A percentile compares a stretch with the other conserved stretches of the same genome.
Conservation (phyloP, 257 asterid species). For the Solanum chiquidenum region DNA sequence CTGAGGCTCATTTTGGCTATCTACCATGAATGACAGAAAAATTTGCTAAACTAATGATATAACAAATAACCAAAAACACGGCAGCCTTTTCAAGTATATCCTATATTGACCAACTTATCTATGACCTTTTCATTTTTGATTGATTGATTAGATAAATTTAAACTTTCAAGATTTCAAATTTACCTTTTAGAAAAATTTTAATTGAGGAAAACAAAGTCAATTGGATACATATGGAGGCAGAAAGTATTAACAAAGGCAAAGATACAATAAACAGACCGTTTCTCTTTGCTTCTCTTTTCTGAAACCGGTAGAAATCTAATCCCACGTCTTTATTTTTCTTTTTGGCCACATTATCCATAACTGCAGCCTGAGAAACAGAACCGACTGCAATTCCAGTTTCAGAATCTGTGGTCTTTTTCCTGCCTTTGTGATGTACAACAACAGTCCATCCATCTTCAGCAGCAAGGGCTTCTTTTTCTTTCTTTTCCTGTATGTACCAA, state of each 20-base stretch:
- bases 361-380: conserved; percentile 86
- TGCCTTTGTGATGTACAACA: conserved; percentile 84
- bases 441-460: conserved; percentile 98
- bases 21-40: neutral
- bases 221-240: neutral
- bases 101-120: neutral
- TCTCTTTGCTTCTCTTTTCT: conserved; percentile 77
- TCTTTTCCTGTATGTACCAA: conserved; percentile 48
- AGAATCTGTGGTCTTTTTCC: conserved; percentile 81
- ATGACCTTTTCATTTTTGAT: neutral
- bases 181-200: neutral
- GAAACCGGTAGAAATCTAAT: conserved; percentile 73
- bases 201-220: neutral
- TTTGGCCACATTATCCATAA: conserved; percentile 49
- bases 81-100: neutral
- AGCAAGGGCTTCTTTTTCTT: conserved; percentile 62
- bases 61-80: neutral
- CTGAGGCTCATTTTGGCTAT: neutral
- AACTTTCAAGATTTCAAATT: neutral
- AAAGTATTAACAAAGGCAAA: neutral
- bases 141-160: neutral
- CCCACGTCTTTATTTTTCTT: conserved; percentile 67
- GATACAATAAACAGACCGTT: conserved; percentile 40
- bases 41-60: neutral
- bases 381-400: conserved; percentile 85